Evolutionary conservation across 169 alveolate species (phyloP).

Genomic region (Eimeria brunetti): DNA sequence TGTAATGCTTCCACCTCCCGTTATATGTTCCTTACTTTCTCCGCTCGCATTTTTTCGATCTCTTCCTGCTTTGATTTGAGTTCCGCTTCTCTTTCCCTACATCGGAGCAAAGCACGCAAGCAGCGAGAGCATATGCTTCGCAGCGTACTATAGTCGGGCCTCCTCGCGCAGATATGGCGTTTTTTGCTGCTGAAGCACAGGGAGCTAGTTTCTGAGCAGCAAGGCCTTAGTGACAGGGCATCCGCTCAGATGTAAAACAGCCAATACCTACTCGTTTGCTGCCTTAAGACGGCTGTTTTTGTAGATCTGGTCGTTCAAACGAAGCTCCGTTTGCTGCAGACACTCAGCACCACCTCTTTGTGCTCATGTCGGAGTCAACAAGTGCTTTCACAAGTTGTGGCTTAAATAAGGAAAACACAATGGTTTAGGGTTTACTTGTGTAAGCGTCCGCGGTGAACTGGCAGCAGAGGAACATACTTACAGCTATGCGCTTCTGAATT

Average conservation of each 20-base stretch:
- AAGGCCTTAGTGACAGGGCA: background rate
- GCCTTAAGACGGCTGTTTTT: slow-evolving; percentile 77
- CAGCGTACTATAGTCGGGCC: background rate
- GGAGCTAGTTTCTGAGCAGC: background rate
- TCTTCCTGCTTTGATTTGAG: slow-evolving; percentile 66
- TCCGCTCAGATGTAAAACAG: background rate
- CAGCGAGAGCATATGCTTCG: background rate
- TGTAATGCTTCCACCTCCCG: background rate
- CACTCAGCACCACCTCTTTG: background rate
- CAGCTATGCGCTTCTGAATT: slow-evolving; percentile 64
- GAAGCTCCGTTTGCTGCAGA: slow-evolving; percentile 73
- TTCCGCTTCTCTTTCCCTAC: slow-evolving; percentile 74
- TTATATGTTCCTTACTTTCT: slow-evolving; percentile 4
- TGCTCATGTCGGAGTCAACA: background rate
- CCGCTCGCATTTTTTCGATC: slow-evolving; percentile 49
- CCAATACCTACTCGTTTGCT: slow-evolving; percentile 56
- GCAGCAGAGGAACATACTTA: background rate
- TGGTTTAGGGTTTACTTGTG: background rate
- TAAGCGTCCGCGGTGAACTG: background rate
- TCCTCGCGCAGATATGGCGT: background rate
- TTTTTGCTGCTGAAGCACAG: background rate
- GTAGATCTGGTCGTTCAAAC: slow-evolving; percentile 71
- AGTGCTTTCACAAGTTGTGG: background rate
- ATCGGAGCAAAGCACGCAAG: background rate
- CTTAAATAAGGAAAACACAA: background rate